Conservation (phyloP, 441 rosid species). For the Populus trichocarpa region DNA sequence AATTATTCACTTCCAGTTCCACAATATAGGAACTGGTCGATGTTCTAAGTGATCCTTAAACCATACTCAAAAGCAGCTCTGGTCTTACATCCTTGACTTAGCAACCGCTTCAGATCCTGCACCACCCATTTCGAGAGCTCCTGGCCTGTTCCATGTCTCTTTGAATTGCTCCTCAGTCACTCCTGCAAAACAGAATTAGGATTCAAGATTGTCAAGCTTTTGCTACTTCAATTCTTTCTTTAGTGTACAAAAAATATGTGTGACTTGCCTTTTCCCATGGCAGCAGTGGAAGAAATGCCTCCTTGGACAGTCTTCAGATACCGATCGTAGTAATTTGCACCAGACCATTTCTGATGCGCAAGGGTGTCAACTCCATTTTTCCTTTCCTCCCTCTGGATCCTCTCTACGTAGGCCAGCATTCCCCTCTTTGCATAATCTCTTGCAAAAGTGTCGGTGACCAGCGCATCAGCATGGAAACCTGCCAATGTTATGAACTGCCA, state of each 20-base stretch:
- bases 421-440: conserved; percentile 76
- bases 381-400: conserved; percentile 92
- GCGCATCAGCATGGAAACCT: conserved; percentile 92
- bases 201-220: too few relatives aligned
- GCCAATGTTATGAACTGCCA: conserved; percentile 96
- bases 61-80: neutral
- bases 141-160: conserved; percentile 77
- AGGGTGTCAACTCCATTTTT: conserved; percentile 86
- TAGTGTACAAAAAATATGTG: too few relatives aligned
- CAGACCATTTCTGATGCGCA: conserved; percentile 96
- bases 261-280: conserved; percentile 86
- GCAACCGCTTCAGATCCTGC: conserved; percentile 61
- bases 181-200: conserved; percentile 33
- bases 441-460: conserved; percentile 76
- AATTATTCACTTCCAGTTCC: conserved; percentile 29
- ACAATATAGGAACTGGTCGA: conserved; percentile 24
- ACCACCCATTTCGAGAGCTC: conserved; percentile 44
- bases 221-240: too few relatives aligned
- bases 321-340: conserved; percentile 80
- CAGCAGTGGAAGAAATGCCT: conserved; percentile 93
- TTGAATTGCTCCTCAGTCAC: conserved; percentile 97
- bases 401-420: conserved; percentile 93
- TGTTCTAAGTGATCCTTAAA: neutral
- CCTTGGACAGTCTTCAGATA: conserved; percentile 92
- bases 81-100: conserved; percentile 65